Percentiles rank a stretch among this genome's conserved stretches.
Conservation (phyloP, 2,329 filamentous ascomycete species). For the Gremmenia infestans region DNA sequence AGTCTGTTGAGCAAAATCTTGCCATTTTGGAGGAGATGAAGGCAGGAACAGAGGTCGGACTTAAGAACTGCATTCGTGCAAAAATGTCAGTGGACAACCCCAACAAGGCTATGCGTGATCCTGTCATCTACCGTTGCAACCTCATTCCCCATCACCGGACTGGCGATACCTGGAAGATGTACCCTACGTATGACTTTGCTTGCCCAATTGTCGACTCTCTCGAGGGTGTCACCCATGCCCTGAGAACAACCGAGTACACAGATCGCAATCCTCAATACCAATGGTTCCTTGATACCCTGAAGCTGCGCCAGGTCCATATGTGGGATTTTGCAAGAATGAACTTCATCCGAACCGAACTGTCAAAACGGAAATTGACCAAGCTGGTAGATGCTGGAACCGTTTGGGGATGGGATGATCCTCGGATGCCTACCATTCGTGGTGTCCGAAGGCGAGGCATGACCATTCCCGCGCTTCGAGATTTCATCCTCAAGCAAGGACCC, state of each 20-base stretch:
- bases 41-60: conserved; percentile 70
- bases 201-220: conserved; percentile 76
- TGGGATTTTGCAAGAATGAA: conserved; percentile 84
- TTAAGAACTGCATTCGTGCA: conserved; percentile 85
- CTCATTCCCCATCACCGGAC: conserved; percentile 82
- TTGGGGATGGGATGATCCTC: conserved; percentile 81
- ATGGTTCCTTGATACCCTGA: conserved; percentile 74
- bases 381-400: conserved; percentile 72
- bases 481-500: conserved; percentile 79
- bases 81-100: conserved; percentile 89
- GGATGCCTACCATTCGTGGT: conserved; percentile 80
- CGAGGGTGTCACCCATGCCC: conserved; percentile 78
- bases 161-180: conserved; percentile 75
- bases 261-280: conserved; percentile 83
- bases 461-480: conserved; percentile 72
- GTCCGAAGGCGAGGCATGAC: conserved; percentile 75
- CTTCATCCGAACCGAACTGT: conserved; percentile 77
- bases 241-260: conserved; percentile 82
- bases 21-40: conserved; percentile 93
- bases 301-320: conserved; percentile 72
- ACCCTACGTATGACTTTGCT: conserved; percentile 83
- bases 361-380: conserved; percentile 82
- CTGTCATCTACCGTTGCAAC: conserved; percentile 96
- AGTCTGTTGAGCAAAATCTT: conserved; percentile 76
- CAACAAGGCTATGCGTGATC: conserved; percentile 94